A percentile compares a stretch with the other conserved stretches of the same genome.
phyloP scores from a whole-genome alignment of 1,284 basidiomycete species.

The Ganoderma lucidum region DNA sequence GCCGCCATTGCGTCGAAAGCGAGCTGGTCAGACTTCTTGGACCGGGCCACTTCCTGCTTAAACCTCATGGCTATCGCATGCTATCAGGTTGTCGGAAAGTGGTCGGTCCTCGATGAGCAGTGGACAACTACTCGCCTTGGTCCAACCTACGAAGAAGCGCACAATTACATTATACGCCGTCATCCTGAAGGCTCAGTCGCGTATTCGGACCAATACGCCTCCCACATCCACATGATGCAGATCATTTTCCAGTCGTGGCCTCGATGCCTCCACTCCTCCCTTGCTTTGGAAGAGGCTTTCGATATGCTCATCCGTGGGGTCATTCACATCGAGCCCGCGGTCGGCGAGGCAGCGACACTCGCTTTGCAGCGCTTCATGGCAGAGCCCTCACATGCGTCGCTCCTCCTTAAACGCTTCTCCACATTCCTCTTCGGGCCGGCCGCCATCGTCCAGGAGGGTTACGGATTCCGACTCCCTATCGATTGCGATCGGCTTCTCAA shows the following conservation, averaged over 20 bases:
- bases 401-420: conserved; percentile 76
- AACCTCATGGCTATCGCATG: conserved; percentile 71
- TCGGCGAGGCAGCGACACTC: conserved; percentile 74
- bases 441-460: conserved; percentile 72
- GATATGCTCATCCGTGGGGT: conserved; percentile 86
- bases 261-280: conserved; percentile 70
- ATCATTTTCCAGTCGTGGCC: conserved; percentile 90
- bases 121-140: conserved; percentile 71
- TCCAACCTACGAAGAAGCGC: conserved; percentile 74
- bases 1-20: conserved; percentile 63
- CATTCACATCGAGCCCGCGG: conserved; percentile 82
- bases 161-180: conserved; percentile 68
- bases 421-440: conserved; percentile 82
- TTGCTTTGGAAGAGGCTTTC: conserved; percentile 69
- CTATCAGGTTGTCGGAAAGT: conserved; percentile 73
- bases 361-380: conserved; percentile 81
- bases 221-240: conserved; percentile 80
- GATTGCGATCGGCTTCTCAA: conserved; percentile 71
- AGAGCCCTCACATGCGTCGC: conserved; percentile 63
- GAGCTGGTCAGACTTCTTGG: conserved; percentile 82
- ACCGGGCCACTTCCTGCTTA: conserved; percentile 69
- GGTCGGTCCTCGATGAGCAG: conserved; percentile 88
- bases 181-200: conserved; percentile 78
- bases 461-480: conserved; percentile 67
- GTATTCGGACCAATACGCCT: conserved; percentile 70